Percentiles rank a stretch among this genome's conserved stretches.
Conservation (phyloP, 805 yeast genomes). For the Brettanomyces nanus region DNA sequence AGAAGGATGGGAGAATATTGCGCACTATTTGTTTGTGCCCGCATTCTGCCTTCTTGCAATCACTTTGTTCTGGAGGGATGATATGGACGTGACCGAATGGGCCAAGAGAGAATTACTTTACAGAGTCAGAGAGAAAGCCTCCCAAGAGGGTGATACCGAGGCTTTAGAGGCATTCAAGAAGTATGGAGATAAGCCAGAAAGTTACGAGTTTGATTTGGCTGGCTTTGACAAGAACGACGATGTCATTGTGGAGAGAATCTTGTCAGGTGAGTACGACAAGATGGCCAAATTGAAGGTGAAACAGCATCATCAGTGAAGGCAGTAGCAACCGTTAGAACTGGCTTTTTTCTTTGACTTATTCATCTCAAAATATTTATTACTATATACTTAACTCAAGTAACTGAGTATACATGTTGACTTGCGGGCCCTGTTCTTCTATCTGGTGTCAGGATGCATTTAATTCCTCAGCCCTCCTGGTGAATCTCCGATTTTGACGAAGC, state of each 20-base stretch:
- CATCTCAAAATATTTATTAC: constrained; percentile 1
- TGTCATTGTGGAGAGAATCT: constrained; percentile 69
- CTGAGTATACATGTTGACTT: not conserved
- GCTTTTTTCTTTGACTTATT: constrained; percentile 8
- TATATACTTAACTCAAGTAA: not conserved
- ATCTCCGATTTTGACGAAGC: no score
- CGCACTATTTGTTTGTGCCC: constrained; percentile 68
- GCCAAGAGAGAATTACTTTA: constrained; percentile 74
- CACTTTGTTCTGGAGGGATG: constrained; percentile 42
- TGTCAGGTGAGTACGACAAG: constrained; percentile 78
- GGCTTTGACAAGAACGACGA: constrained; percentile 65
- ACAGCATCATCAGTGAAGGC: constrained; percentile 9
- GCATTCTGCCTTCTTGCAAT: constrained; percentile 50
- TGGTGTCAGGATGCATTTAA: not conserved
- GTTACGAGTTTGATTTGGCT: constrained; percentile 39
- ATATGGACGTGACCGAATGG: constrained; percentile 56
- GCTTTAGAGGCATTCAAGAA: constrained; percentile 36
- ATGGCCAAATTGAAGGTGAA: constrained; percentile 50
- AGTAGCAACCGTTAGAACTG: no score
- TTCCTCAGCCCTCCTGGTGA: no score
- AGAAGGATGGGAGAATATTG: constrained; percentile 81
- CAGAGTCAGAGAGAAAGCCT: constrained; percentile 62
- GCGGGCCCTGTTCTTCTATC: not conserved
- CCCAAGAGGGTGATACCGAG: constrained; percentile 46
- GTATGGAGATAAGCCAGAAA: constrained; percentile 30